Conservation (phyloP, 2,329 filamentous ascomycete species). For the Setomelanomma holmii region DNA sequence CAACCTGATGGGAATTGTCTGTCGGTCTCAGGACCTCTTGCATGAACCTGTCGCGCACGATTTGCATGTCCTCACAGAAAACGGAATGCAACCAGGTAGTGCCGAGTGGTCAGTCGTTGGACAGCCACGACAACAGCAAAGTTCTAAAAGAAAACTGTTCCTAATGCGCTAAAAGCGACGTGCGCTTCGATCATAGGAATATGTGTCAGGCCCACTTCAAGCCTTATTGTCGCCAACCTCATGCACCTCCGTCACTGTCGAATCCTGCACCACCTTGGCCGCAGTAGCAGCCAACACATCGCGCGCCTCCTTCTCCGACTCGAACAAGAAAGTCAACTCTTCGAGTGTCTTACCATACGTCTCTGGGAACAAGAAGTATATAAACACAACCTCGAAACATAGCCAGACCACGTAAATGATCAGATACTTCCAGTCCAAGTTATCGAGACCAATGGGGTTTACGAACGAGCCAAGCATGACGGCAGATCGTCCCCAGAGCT, state of each 20-base stretch:
- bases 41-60: too few species aligned
- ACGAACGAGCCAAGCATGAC: slow-evolving; percentile 67
- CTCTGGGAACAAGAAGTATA: slow-evolving; percentile 46
- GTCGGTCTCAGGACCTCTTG: too few species aligned
- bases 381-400: slow-evolving; percentile 42
- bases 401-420: slow-evolving; percentile 61
- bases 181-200: too few species aligned
- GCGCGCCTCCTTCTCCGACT: slow-evolving; percentile 33
- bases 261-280: slow-evolving; percentile 31
- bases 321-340: slow-evolving; percentile 44
- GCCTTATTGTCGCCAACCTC: slow-evolving; percentile 37
- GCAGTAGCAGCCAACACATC: slow-evolving; percentile 27
- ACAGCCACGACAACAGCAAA: too few species aligned
- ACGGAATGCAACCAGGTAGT: too few species aligned
- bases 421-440: slow-evolving; percentile 68
- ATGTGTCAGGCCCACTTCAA: too few species aligned
- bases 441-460: slow-evolving; percentile 69
- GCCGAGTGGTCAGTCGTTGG: too few species aligned
- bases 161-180: too few species aligned
- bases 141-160: too few species aligned
- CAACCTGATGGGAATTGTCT: too few species aligned
- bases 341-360: slow-evolving; percentile 44
- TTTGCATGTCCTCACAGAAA: too few species aligned
- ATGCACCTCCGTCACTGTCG: slow-evolving; percentile 27
- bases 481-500: slow-evolving; percentile 67